phyloP scores from a whole-genome alignment of 345 rosid species.

The Erysimum cheiranthoides region DNA sequence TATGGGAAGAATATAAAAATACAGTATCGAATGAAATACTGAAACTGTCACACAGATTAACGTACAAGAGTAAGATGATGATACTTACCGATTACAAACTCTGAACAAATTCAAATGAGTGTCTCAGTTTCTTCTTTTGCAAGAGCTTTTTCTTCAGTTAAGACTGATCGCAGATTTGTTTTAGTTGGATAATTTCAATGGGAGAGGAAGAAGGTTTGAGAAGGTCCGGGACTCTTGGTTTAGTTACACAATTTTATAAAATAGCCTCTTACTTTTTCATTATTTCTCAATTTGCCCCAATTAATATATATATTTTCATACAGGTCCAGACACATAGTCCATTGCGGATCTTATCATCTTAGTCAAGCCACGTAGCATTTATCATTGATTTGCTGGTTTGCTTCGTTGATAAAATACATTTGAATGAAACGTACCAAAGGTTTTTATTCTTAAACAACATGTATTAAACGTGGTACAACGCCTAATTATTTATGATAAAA shows the following conservation, averaged over 20 bases:
- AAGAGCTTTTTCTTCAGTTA: background rate
- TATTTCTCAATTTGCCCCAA: background rate
- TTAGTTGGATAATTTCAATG: constrained; percentile 5
- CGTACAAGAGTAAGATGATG: background rate
- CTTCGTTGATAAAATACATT: background rate
- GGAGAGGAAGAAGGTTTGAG: constrained; percentile 43
- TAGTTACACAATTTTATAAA: constrained; percentile 1
- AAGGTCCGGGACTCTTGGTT: constrained; percentile 32
- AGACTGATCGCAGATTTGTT: constrained; percentile 16
- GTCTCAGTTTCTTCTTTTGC: background rate
- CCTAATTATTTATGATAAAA: too few species aligned
- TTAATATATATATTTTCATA: background rate
- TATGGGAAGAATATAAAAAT: background rate
- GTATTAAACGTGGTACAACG: background rate
- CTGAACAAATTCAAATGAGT: constrained; percentile 1
- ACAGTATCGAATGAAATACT: background rate
- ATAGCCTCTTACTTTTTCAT: background rate
- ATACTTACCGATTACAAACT: constrained; percentile 9
- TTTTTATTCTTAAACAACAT: background rate
- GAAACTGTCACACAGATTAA: background rate
- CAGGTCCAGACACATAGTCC: background rate
- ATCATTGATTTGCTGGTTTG: background rate
- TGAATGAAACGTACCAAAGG: background rate
- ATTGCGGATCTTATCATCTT: background rate
- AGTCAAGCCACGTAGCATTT: too few species aligned